Conservation (phyloP, 768 basidiomycete species). For the Pleurotus tuoliensis region DNA sequence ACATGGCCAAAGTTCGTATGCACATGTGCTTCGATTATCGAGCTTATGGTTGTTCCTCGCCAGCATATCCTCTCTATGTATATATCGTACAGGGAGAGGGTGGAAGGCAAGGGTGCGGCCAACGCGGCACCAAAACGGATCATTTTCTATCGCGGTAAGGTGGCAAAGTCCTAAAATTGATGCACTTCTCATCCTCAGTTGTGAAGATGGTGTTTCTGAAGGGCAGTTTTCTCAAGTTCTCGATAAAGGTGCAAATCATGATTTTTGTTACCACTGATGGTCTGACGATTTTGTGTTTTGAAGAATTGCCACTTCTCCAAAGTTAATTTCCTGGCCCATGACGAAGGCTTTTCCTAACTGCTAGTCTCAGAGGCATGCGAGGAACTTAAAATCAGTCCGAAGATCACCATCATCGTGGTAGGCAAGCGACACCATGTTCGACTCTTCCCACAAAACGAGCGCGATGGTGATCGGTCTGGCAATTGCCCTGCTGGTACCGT, state of each 20-base stretch:
- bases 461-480: slow-evolving; percentile 60
- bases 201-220: slow-evolving; percentile 50
- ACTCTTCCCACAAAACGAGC: slow-evolving; percentile 44
- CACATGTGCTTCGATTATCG: not conserved
- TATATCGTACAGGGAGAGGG: slow-evolving; percentile 48
- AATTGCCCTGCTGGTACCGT: slow-evolving; percentile 80
- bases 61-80: slow-evolving; percentile 57
- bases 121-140: slow-evolving; percentile 58
- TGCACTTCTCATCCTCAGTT: slow-evolving; percentile 15
- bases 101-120: slow-evolving; percentile 45
- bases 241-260: slow-evolving; percentile 41
- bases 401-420: slow-evolving; percentile 75
- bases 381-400: slow-evolving; percentile 52
- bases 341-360: not conserved
- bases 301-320: slow-evolving; percentile 58
- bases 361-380: slow-evolving; percentile 53
- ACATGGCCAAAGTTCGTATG: slow-evolving; percentile 55
- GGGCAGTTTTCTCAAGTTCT: slow-evolving; percentile 52
- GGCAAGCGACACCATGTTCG: slow-evolving; percentile 74
- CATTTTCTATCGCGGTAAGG: slow-evolving; percentile 69
- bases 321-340: slow-evolving; percentile 29
- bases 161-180: slow-evolving; percentile 8
- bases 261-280: no score
- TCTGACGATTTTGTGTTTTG: no score
- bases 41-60: not conserved